phyloP scores from a whole-genome alignment of 202 grass and related monocot genomes.

The Carex sylvatica region DNA sequence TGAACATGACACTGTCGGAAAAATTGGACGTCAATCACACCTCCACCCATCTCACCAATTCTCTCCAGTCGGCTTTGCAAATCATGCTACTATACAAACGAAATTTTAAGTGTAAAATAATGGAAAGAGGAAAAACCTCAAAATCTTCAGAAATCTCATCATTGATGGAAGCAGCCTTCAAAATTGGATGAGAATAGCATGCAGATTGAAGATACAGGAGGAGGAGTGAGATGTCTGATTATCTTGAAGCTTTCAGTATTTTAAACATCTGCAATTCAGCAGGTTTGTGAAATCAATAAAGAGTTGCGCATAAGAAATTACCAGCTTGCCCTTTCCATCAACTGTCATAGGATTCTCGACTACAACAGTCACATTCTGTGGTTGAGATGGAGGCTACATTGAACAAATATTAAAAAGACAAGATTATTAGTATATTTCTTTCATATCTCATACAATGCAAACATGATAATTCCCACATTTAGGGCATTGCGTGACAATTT shows the following conservation, averaged over 20 bases:
- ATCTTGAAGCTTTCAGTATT: too few species aligned
- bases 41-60: not conserved
- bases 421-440: conserved; percentile 10
- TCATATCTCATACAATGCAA: not conserved
- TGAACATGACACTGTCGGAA: conserved; percentile 20
- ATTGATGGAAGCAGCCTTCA: too few species aligned
- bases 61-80: conserved; percentile 23
- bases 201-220: too few species aligned
- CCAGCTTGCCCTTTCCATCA: conserved; percentile 90
- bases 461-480: not conserved
- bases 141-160: too few species aligned
- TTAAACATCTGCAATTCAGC: not conserved
- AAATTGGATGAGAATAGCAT: too few species aligned
- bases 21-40: conserved; percentile 50
- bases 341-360: conserved; percentile 95
- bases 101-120: too few species aligned
- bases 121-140: too few species aligned
- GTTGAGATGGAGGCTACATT: conserved; percentile 38
- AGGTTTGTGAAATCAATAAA: not conserved
- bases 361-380: conserved; percentile 77
- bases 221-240: too few species aligned
- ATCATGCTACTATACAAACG: too few species aligned
- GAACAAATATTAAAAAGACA: conserved; percentile 14
- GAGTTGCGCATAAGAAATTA: not conserved
- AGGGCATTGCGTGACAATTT: not conserved